These are phyloP conservation scores for Xerocomellus chrysenteron DNA, from an alignment of 768 basidiomycete species.

Conservation along the genomic window DNA sequence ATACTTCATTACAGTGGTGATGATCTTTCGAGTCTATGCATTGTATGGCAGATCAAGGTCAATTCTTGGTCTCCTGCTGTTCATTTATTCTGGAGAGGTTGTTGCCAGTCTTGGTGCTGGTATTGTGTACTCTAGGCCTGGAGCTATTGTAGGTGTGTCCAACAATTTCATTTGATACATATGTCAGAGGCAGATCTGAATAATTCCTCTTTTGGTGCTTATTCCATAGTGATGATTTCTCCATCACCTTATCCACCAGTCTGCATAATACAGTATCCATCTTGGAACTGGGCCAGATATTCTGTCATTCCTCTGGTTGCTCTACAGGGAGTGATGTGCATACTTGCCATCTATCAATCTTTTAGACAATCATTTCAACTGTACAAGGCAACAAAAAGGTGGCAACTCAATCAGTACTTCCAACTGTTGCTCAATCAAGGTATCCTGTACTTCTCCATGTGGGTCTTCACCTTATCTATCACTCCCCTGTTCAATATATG, in stretches of 20 bases:
- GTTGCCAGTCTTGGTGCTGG: neutral
- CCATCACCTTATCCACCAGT: constrained; percentile 1
- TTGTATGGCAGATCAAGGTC: neutral
- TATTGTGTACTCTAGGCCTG: neutral
- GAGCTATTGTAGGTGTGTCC: neutral
- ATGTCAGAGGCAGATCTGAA: too few relatives aligned
- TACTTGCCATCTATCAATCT: neutral
- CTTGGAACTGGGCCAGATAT: constrained; percentile 3
- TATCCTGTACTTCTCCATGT: constrained; percentile 10
- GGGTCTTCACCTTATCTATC: neutral
- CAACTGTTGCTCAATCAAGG: constrained; percentile 7
- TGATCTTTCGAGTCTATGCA: constrained; percentile 13
- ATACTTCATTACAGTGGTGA: constrained; percentile 1
- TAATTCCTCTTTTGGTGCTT: neutral
- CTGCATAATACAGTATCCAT: constrained; percentile 1
- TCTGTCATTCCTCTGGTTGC: neutral
- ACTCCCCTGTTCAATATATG: too few relatives aligned
- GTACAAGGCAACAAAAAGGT: neutral
- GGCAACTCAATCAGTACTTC: constrained; percentile 10
- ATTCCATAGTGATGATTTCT: neutral
- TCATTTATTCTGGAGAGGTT: neutral
- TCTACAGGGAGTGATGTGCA: constrained; percentile 9
- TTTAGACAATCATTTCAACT: neutral
- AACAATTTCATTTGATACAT: neutral
- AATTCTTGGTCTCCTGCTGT: neutral